phyloP scores from a whole-genome alignment of 169 alveolate species.

The Amoebophrya sp. region DNA sequence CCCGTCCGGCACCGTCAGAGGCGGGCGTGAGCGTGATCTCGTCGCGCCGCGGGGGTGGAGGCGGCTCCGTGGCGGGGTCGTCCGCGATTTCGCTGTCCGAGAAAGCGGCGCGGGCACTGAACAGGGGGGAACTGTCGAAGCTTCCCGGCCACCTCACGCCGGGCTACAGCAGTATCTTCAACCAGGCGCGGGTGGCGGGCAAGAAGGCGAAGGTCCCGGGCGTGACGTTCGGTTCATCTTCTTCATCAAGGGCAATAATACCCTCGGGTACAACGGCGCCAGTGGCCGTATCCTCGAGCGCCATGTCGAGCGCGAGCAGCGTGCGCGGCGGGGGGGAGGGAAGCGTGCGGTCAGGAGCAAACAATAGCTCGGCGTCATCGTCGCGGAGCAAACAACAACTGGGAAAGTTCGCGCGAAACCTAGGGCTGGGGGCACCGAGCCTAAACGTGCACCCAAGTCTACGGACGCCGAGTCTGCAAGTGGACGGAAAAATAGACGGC shows the following conservation, averaged over 20 bases:
- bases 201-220: background rate
- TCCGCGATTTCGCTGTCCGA: background rate
- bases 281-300: background rate
- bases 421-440: background rate
- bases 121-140: background rate
- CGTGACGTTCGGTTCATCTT: too few species aligned
- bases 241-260: background rate
- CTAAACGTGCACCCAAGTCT: background rate
- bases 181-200: too few species aligned
- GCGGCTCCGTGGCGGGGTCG: too few species aligned
- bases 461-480: background rate
- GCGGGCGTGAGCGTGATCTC: too few species aligned
- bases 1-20: too few species aligned
- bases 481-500: too few species aligned
- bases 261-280: background rate
- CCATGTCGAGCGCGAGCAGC: background rate
- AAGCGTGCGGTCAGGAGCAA: too few species aligned
- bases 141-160: background rate
- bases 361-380: too few species aligned
- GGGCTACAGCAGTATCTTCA: background rate
- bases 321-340: background rate
- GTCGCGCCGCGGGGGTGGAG: too few species aligned
- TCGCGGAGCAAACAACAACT: background rate
- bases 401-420: background rate
- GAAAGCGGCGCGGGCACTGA: background rate